phyloP scores from a whole-genome alignment of 495 filamentous ascomycete genomes.

The Hyaloscypha hepaticicola region DNA sequence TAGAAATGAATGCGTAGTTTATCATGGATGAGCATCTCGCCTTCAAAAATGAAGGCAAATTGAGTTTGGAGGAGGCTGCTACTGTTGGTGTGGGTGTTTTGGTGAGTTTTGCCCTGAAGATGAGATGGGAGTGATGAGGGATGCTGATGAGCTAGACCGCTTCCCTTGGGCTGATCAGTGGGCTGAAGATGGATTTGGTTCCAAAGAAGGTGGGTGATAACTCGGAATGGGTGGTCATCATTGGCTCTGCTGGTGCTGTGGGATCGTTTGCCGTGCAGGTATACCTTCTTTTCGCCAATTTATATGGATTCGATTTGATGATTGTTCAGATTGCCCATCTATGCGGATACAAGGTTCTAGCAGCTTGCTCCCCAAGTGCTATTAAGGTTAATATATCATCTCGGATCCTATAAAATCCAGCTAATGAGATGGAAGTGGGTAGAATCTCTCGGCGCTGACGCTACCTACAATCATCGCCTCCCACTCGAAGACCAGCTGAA shows the following conservation, averaged over 20 bases:
- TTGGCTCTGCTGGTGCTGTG: conserved; percentile 44
- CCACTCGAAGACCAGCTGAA: conserved; percentile 37
- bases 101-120: conserved; percentile 26
- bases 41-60: conserved; percentile 34
- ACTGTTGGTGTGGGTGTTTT: conserved; percentile 42
- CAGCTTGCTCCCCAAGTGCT: conserved; percentile 41
- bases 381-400: conserved; percentile 26
- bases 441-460: conserved; percentile 37
- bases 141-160: conserved; percentile 28
- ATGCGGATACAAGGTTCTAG: conserved; percentile 43
- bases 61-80: conserved; percentile 38
- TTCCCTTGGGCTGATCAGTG: conserved; percentile 29
- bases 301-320: not conserved
- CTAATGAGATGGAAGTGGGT: not conserved
- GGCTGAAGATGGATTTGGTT: conserved; percentile 33
- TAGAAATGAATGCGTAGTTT: conserved; percentile 30
- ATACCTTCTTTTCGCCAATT: not conserved
- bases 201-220: conserved; percentile 26
- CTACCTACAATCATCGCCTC: conserved; percentile 40
- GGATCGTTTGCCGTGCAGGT: conserved; percentile 43
- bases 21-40: conserved; percentile 42
- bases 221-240: conserved; percentile 44
- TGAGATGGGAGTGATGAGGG: not conserved
- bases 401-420: not conserved
- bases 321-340: conserved; percentile 35